Percentiles rank a stretch among this genome's conserved stretches.
Evolutionary conservation across 768 basidiomycete genomes (phyloP).

Genomic region (Pleurotus pulmonarius): DNA sequence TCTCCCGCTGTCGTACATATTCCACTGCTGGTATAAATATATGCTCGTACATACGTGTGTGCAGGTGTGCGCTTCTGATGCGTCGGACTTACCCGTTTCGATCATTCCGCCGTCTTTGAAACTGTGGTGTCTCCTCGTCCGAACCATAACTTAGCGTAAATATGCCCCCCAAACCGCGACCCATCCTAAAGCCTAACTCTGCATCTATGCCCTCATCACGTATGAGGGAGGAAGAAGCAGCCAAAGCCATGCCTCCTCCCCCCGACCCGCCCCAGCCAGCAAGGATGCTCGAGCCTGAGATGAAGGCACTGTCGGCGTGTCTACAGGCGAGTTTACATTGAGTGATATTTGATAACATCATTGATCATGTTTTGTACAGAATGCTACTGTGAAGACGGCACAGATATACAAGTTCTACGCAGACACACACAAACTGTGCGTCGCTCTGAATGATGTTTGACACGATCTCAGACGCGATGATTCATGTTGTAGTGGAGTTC

Average conservation of each 20-base stretch:
- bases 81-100: too few relatives aligned
- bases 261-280: slow-evolving; percentile 37
- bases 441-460: slow-evolving; percentile 3
- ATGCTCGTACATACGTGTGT: too few relatives aligned
- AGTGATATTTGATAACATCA: not conserved
- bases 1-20: too few relatives aligned
- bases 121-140: too few relatives aligned
- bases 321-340: slow-evolving; percentile 43
- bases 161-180: slow-evolving; percentile 45
- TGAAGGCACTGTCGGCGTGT: slow-evolving; percentile 50
- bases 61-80: too few relatives aligned
- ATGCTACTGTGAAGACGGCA: slow-evolving; percentile 65
- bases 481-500: slow-evolving; percentile 44
- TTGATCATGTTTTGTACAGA: slow-evolving; percentile 27
- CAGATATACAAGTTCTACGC: slow-evolving; percentile 70
- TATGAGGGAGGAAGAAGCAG: slow-evolving; percentile 17
- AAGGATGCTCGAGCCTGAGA: slow-evolving; percentile 60
- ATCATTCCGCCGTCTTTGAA: too few relatives aligned
- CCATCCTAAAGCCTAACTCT: slow-evolving; percentile 26
- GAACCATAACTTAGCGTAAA: slow-evolving; percentile 4
- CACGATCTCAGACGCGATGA: too few relatives aligned
- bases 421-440: slow-evolving; percentile 63
- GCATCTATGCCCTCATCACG: not conserved
- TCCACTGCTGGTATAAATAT: too few relatives aligned
- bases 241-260: slow-evolving; percentile 52